Evolutionary conservation across 768 basidiomycete species (phyloP).

Genomic region (Paxillus rubicundulus): DNA sequence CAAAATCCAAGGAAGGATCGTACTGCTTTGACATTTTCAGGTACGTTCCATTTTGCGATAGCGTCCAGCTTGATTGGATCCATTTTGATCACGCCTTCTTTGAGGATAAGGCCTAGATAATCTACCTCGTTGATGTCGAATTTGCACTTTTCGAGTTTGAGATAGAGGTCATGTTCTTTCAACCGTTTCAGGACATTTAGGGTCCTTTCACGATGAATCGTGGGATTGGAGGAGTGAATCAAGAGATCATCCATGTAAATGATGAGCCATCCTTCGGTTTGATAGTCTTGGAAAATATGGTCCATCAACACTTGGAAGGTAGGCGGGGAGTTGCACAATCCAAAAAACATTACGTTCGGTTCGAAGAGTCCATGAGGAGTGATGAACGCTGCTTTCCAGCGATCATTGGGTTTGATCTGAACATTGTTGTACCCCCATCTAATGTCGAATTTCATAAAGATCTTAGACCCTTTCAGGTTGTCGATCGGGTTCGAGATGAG

Average conservation of each 20-base stretch:
- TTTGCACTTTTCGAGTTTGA: conserved; percentile 32
- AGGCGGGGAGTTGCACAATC: conserved; percentile 11
- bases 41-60: conserved; percentile 30
- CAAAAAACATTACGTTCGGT: conserved; percentile 22
- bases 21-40: conserved; percentile 26
- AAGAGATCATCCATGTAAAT: conserved; percentile 32
- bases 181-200: conserved; percentile 27
- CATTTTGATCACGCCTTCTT: conserved; percentile 24
- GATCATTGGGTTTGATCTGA: neutral
- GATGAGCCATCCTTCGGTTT: conserved; percentile 19
- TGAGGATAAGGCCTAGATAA: neutral
- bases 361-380: neutral
- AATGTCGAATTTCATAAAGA: neutral
- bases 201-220: conserved; percentile 12
- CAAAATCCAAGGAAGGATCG: conserved; percentile 9
- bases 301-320: conserved; percentile 16
- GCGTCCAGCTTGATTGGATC: conserved; percentile 36
- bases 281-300: neutral
- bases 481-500: neutral
- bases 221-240: conserved; percentile 7
- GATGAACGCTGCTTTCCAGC: neutral
- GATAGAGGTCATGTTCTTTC: conserved; percentile 30
- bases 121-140: neutral
- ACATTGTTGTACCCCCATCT: conserved; percentile 1
- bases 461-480: neutral